phyloP scores from a whole-genome alignment of 2,329 filamentous ascomycete genomes.

The Xylariales sp. region DNA sequence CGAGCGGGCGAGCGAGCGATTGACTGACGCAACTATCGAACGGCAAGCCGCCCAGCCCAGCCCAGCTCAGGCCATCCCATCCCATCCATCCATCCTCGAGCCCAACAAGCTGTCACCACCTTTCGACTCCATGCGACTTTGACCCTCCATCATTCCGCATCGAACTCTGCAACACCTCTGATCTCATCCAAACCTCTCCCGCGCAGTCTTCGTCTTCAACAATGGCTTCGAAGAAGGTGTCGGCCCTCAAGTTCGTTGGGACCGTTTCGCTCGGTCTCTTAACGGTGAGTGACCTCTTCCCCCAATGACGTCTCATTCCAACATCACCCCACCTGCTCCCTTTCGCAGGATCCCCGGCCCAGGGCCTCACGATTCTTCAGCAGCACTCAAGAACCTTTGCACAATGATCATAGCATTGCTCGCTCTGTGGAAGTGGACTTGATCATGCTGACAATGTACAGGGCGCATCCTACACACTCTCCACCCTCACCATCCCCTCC shows the following conservation, averaged over 20 bases:
- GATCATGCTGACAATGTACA: too few species aligned
- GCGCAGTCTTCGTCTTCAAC: conserved; percentile 13
- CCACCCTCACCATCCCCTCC: conserved; percentile 71
- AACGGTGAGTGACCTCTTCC: conserved; percentile 57
- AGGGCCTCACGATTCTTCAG: too few species aligned
- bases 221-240: conserved; percentile 67
- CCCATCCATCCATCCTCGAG: too few species aligned
- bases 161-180: conserved; percentile 7
- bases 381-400: too few species aligned
- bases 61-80: too few species aligned
- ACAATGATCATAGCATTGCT: too few species aligned
- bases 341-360: too few species aligned
- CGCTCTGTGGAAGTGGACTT: too few species aligned
- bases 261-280: conserved; percentile 83
- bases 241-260: conserved; percentile 86
- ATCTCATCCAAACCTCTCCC: conserved; percentile 6
- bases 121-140: background rate
- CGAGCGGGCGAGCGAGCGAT: too few species aligned
- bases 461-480: conserved; percentile 86
- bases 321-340: conserved; percentile 1
- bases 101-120: conserved; percentile 1
- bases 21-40: background rate
- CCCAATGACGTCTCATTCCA: conserved; percentile 4
- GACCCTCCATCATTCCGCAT: conserved; percentile 3
- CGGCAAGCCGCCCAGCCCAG: background rate